These are phyloP conservation scores for Cyclotella baltica DNA, from an alignment of 108 stramenopile species.

Conservation along the genomic window DNA sequence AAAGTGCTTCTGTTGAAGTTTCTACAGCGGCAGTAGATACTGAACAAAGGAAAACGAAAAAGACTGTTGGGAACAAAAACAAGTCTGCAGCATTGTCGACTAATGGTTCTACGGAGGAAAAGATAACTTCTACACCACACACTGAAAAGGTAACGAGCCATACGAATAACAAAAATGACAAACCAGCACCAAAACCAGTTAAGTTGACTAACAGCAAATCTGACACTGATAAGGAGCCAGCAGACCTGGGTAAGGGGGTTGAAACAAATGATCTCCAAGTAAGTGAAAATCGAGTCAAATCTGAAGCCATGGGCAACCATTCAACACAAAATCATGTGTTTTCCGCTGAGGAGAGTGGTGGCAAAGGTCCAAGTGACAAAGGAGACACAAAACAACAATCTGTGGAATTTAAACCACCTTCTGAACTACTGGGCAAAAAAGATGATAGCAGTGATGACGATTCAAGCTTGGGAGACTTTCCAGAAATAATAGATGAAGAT, in stretches of 20 bases:
- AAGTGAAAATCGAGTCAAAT: no score
- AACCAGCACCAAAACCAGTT: no score
- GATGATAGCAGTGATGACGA: slow-evolving; percentile 28
- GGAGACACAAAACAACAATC: not conserved
- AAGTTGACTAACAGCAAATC: no score
- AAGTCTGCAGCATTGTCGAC: not conserved
- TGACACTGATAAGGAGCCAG: no score
- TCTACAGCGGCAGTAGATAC: not conserved
- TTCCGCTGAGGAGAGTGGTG: no score
- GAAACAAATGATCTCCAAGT: no score
- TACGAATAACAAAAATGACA: not conserved
- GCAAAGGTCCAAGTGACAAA: not conserved
- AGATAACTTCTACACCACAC: no score
- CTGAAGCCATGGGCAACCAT: no score
- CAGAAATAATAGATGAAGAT: slow-evolving; percentile 53
- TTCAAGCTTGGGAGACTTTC: slow-evolving; percentile 43
- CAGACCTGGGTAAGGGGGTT: no score
- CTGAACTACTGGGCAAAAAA: not conserved
- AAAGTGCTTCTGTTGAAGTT: not conserved
- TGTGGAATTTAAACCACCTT: not conserved
- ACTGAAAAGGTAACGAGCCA: not conserved
- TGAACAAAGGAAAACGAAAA: slow-evolving; percentile 4
- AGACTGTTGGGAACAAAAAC: slow-evolving; percentile 7
- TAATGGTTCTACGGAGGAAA: no score
- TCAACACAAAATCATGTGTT: no score